phyloP scores from a whole-genome alignment of 352 stramenopile genomes.

The Globisporangium lucens region DNA sequence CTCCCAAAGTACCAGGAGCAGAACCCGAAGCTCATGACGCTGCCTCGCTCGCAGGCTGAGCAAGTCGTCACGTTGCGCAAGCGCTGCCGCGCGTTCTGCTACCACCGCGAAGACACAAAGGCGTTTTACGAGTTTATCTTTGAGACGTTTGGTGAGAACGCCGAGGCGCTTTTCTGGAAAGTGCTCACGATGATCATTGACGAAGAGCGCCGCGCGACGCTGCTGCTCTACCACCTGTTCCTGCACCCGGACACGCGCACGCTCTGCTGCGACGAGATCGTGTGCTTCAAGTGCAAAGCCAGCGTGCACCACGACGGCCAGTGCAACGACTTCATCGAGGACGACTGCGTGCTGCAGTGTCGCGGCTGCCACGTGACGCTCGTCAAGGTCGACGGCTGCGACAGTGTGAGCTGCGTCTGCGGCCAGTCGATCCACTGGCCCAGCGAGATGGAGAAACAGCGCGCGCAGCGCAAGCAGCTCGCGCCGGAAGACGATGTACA shows the following conservation, averaged over 20 bases:
- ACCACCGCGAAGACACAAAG: conserved; percentile 27
- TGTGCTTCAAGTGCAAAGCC: conserved; percentile 71
- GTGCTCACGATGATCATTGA: conserved; percentile 41
- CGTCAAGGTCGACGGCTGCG: conserved; percentile 63
- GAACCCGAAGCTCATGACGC: conserved; percentile 12
- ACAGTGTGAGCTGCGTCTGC: conserved; percentile 49
- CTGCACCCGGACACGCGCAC: conserved; percentile 45
- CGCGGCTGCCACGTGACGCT: conserved; percentile 51
- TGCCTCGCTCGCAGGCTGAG: conserved; percentile 19
- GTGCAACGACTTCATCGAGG: conserved; percentile 57
- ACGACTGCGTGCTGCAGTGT: conserved; percentile 50
- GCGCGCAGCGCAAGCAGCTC: conserved; percentile 42
- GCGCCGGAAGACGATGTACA: conserved; percentile 27
- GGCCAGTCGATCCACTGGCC: conserved; percentile 53
- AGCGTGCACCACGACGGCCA: conserved; percentile 38
- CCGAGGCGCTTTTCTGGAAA: conserved; percentile 24
- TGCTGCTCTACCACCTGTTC: conserved; percentile 46
- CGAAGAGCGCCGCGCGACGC: conserved; percentile 50
- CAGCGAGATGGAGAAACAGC: conserved; percentile 41
- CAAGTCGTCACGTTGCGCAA: conserved; percentile 20
- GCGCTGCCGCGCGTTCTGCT: conserved; percentile 34
- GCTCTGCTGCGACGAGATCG: conserved; percentile 32
- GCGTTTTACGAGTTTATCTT: conserved; percentile 38
- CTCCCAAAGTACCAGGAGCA: conserved; percentile 22
- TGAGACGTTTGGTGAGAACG: conserved; percentile 20